These are phyloP conservation scores for Ganoderma lingzhi DNA, from an alignment of 1,284 basidiomycete species.

Conservation along the genomic window DNA sequence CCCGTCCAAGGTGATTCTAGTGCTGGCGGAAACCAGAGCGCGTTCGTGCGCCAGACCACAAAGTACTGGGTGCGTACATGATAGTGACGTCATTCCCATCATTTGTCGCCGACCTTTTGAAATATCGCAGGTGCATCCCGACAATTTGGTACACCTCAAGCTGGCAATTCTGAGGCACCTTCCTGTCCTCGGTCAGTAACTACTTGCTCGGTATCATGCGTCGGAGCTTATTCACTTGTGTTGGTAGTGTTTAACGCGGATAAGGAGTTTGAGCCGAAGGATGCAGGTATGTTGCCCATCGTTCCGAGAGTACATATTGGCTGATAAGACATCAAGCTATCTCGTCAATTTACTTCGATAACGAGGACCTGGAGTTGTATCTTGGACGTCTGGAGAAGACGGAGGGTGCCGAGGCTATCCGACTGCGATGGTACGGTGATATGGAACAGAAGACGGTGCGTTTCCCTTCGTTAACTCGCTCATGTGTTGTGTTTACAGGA, in stretches of 20 bases:
- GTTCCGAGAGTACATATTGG: constrained; percentile 5
- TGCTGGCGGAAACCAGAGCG: constrained; percentile 95
- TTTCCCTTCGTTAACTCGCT: background rate
- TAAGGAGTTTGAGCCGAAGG: constrained; percentile 91
- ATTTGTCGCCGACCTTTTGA: constrained; percentile 5
- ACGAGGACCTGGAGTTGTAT: constrained; percentile 97
- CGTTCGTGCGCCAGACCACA: constrained; percentile 97
- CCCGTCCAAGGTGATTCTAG: constrained; percentile 94
- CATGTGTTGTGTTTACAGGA: background rate
- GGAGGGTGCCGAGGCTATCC: constrained; percentile 97
- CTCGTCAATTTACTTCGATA: constrained; percentile 93
- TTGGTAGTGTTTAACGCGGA: constrained; percentile 90
- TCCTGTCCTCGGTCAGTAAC: constrained; percentile 82
- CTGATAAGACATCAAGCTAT: constrained; percentile 58
- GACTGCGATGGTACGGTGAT: constrained; percentile 98
- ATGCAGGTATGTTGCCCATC: constrained; percentile 68
- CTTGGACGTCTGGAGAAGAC: constrained; percentile 98
- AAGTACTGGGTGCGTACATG: constrained; percentile 92
- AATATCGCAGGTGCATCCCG: constrained; percentile 79
- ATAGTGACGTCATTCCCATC: constrained; percentile 7
- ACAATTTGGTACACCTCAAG: constrained; percentile 96
- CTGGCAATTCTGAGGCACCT: constrained; percentile 93
- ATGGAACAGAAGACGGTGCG: constrained; percentile 80
- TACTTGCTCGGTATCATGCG: background rate
- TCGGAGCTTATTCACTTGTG: constrained; percentile 23